These are phyloP conservation scores for Blastobotrys robertii DNA, from an alignment of 805 yeast species.

Conservation along the genomic window DNA sequence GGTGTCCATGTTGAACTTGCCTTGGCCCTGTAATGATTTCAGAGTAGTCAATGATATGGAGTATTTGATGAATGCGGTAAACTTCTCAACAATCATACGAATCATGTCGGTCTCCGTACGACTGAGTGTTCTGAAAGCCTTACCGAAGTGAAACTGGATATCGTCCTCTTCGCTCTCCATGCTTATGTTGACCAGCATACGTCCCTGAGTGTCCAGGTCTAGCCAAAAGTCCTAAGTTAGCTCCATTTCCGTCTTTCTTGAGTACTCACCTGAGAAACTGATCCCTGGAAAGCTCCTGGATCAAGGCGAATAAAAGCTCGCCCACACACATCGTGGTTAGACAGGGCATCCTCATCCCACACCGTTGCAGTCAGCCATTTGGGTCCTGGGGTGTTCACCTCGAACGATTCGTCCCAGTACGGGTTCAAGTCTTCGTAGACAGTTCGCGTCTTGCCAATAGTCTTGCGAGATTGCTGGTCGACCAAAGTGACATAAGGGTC, in stretches of 20 bases:
- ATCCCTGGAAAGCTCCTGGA: constrained; percentile 52
- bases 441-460: constrained; percentile 61
- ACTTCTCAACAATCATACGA: constrained; percentile 61
- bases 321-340: constrained; percentile 58
- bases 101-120: constrained; percentile 60
- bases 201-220: constrained; percentile 61
- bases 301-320: constrained; percentile 50
- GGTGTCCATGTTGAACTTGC: constrained; percentile 19
- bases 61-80: constrained; percentile 51
- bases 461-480: constrained; percentile 44
- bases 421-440: constrained; percentile 57
- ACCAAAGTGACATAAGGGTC: constrained; percentile 55
- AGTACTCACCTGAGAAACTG: constrained; percentile 41
- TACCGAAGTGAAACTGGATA: constrained; percentile 71
- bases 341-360: constrained; percentile 54
- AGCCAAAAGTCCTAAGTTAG: constrained; percentile 38
- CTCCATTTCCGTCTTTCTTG: not conserved
- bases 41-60: constrained; percentile 50
- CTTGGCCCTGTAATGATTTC: constrained; percentile 32
- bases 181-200: constrained; percentile 53
- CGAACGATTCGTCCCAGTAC: constrained; percentile 83
- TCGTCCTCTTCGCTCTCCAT: constrained; percentile 75
- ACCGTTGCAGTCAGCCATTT: constrained; percentile 48
- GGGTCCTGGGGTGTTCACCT: constrained; percentile 36
- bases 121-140: constrained; percentile 54